A percentile compares a stretch with the other conserved stretches of the same genome.
These are phyloP conservation scores for Rhizoctonia solani DNA, from an alignment of 1,284 basidiomycete species.

Conservation along the genomic window DNA sequence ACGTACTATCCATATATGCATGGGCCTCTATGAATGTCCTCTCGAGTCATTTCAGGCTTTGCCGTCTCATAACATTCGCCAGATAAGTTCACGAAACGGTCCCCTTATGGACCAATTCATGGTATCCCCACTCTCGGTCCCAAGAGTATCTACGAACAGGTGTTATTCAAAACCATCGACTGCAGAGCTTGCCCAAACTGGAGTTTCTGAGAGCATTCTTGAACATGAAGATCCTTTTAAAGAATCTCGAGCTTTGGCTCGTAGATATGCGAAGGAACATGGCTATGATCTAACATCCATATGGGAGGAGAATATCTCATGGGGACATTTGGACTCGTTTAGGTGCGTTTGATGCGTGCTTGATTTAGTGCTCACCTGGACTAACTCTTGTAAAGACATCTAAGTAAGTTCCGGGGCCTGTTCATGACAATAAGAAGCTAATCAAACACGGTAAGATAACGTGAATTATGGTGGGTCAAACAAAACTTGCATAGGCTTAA, in stretches of 20 bases:
- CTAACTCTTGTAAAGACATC: background rate
- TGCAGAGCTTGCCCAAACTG: background rate
- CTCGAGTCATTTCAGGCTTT: no score
- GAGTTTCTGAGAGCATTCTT: background rate
- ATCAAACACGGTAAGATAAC: conserved; percentile 29
- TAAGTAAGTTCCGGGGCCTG: background rate
- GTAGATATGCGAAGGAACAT: conserved; percentile 29
- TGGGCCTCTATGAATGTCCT: background rate
- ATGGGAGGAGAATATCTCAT: conserved; percentile 36
- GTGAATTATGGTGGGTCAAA: conserved; percentile 35
- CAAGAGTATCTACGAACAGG: background rate
- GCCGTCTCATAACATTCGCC: no score
- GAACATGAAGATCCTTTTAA: conserved; percentile 8
- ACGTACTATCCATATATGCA: no score
- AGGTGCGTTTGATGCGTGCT: conserved; percentile 9
- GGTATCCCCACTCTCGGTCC: background rate
- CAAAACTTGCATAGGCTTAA: background rate
- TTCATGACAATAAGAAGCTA: background rate
- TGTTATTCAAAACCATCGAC: background rate
- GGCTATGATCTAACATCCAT: conserved; percentile 34
- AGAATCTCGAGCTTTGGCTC: conserved; percentile 7
- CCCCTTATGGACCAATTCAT: no score
- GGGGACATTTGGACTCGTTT: conserved; percentile 38
- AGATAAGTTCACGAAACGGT: no score
- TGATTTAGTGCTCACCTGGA: background rate